Base-by-base conservation (phyloP, 2,329 filamentous ascomycete species). In the Apiospora saccharicola region DNA sequence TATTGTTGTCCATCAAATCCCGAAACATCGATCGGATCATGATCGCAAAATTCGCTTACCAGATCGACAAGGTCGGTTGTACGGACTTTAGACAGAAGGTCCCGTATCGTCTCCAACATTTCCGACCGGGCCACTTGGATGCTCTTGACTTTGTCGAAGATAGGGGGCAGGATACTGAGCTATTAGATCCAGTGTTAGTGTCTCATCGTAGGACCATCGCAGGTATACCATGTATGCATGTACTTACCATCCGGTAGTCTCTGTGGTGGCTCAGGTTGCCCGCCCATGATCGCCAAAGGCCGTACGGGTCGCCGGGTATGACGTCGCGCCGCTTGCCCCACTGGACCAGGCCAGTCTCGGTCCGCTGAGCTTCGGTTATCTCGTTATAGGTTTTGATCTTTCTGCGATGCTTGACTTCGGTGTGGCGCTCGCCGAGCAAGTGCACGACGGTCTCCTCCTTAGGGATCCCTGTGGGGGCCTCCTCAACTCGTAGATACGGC, bases 271-370 rank as follows among this genome's bases (percentile, higher is more conserved):
- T 68, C 12, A 73, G 37, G 22, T 71, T 73, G 6, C 72, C 72
- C 41, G 72, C 71, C 72, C 71, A 72, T 22, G 68, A 71, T 41
- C 68, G 67, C 47, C 51, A 72, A 13, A 72, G n/a, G 34, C 70
- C 71, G 49, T 47, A 73, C 6, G 71, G 72, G 34, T 72, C 70
- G 14, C 72, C 72, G 16, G 69, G 53, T 19, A 73, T 68, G 14
- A 43, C 24, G 10, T 57, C 53, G 26, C 64, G 14, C 14, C 68
- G 67, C 34, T 70, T 73, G 2, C 68, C 68, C 14, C 70, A 61
- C 6, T 43, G 30, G 22, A 70, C 57, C 4, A 72, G 41, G 4
- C 47, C 67, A 3, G 53, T 72, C n/a, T 24, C 37, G 30, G 34
- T 16, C 24, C 71, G 67, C n/a, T 64, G n/a, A 1, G 24, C 44